Percentiles rank a stretch among this genome's conserved stretches.
Evolutionary conservation across 129 eudicot species (phyloP).

Genomic region (Tagetes patula): DNA sequence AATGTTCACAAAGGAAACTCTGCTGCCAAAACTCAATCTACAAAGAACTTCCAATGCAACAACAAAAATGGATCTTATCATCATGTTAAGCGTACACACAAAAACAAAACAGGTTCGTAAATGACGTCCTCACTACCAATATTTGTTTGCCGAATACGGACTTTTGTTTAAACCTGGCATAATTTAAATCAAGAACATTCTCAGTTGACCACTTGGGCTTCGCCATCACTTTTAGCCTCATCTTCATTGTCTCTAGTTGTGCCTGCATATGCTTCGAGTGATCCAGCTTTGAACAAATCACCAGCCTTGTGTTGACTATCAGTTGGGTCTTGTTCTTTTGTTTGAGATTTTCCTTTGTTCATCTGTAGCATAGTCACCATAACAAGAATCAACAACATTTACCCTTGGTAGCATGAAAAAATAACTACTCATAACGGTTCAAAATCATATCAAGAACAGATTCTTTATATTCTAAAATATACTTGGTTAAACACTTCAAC

Average conservation of each 20-base stretch:
- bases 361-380: constrained; percentile 51
- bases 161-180: neutral
- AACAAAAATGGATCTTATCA: constrained; percentile 18
- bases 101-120: neutral
- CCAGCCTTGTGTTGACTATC: constrained; percentile 59
- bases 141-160: neutral
- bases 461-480: too few relatives aligned
- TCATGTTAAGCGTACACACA: constrained; percentile 15
- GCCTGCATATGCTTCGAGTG: constrained; percentile 73
- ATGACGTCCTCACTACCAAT: neutral
- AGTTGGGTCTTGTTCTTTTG: constrained; percentile 46
- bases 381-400: constrained; percentile 5
- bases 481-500: neutral
- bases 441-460: neutral
- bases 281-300: constrained; percentile 51
- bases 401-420: neutral
- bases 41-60: neutral
- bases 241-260: constrained; percentile 44
- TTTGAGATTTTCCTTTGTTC: constrained; percentile 79
- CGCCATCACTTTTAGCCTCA: constrained; percentile 42
- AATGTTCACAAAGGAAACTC: neutral
- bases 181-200: constrained; percentile 12
- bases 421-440: neutral
- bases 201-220: constrained; percentile 39
- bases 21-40: neutral